Conservation (phyloP, 371 early-diverging fungal genomes). For the Mycotypha africana region DNA sequence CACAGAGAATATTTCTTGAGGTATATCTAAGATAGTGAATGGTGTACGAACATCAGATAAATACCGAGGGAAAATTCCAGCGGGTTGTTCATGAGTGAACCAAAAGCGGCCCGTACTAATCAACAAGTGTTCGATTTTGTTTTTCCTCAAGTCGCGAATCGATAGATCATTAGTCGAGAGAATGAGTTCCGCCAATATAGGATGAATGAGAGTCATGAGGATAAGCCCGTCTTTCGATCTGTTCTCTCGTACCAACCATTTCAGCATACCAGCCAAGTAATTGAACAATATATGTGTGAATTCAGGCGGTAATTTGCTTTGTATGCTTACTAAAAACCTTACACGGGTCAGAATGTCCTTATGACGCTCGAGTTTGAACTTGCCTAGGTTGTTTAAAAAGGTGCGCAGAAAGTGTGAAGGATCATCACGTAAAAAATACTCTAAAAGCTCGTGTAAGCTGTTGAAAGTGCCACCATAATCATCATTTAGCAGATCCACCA, state of each 20-base stretch:
- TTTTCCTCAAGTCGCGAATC: constrained; percentile 56
- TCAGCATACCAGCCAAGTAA: constrained; percentile 59
- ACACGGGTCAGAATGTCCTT: constrained; percentile 42
- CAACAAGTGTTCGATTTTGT: constrained; percentile 56
- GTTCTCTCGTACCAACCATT: constrained; percentile 50
- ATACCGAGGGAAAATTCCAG: constrained; percentile 48
- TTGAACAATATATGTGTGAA: constrained; percentile 57
- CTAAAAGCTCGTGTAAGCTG: constrained; percentile 40
- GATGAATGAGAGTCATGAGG: constrained; percentile 42
- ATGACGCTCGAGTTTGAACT: constrained; percentile 31
- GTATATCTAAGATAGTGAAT: constrained; percentile 41
- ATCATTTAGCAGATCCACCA: constrained; percentile 54
- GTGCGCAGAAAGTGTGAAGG: constrained; percentile 53
- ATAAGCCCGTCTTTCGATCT: constrained; percentile 34
- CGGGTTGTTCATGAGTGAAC: constrained; percentile 52
- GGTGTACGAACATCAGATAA: constrained; percentile 18
- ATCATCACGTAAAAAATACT: constrained; percentile 53
- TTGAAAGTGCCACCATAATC: constrained; percentile 41
- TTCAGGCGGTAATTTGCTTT: constrained; percentile 51
- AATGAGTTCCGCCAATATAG: constrained; percentile 50
- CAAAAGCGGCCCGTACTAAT: constrained; percentile 56
- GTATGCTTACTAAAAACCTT: constrained; percentile 42
- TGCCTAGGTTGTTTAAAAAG: constrained; percentile 51
- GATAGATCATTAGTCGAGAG: constrained; percentile 56
- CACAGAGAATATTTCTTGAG: constrained; percentile 49